Evolutionary conservation across 345 rosid genomes (phyloP), one percentile per base, ranked within the genome.

Genomic region (Orychophragmus violaceus): DNA sequence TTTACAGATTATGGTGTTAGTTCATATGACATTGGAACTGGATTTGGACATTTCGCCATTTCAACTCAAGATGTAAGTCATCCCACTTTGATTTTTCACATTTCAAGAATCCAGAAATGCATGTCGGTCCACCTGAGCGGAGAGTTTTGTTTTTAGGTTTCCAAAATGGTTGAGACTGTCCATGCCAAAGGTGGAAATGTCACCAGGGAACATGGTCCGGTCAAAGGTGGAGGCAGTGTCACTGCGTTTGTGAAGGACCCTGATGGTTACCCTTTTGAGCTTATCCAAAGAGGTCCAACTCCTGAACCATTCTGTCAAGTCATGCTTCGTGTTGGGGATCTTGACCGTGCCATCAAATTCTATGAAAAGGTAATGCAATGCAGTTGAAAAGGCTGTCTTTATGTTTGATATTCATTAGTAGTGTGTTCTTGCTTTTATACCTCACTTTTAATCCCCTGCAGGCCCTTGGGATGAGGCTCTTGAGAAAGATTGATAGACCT

Each of bases 181-280:
- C 87, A 85, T 63, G 90, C 96, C 66, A 79, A 83, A 69, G 99
- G 95, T 59, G 97, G 97, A 6, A 74, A 33, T 27, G 77, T 94
- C 56, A 84, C 89, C 9, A 80, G 97, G 78, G 97, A 94, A 60
- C 96, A 95, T 37, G 99, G 96, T 70, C 95, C 96, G 0, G 97
- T 94, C 44, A 85, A 94, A 84, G 96, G 97, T 67, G 96, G 97
- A 66, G 6, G 14, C 3, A 36, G 83, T 72, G 78, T 83, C 19
- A 85, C 87, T 77, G 96, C 97, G 14, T 88, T 90, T 72, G 92
- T 90, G 35, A 94, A 93, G 87, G 98, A 93, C 79, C 98, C 94
- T n/a, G 97, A 93, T 82, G 97, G 97, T 36, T 93, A 88, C 57
- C 11, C 55, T 37, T 93, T 93, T 70, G 92, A 93, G 84, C 77